Conservation (phyloP, 768 basidiomycete species). For the Arthromyces matolae region DNA sequence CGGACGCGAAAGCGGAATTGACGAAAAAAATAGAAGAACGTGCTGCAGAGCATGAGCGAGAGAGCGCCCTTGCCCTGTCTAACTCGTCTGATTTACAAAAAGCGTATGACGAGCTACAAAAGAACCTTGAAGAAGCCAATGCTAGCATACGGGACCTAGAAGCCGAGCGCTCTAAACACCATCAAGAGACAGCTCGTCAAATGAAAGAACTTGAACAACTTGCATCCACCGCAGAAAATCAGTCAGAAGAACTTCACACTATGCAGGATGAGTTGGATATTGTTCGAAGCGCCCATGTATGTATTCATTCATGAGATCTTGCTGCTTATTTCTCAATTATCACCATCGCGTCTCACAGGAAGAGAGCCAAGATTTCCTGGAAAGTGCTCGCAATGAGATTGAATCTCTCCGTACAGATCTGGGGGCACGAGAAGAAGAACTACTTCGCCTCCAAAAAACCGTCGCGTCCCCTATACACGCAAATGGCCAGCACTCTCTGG, state of each 20-base stretch:
- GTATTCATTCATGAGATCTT: constrained; percentile 7
- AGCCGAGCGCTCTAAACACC: constrained; percentile 56
- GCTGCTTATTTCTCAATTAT: background rate
- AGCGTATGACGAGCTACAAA: constrained; percentile 58
- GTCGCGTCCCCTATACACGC: constrained; percentile 38
- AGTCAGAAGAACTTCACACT: constrained; percentile 50
- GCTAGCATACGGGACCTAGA: constrained; percentile 58
- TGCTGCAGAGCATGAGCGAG: constrained; percentile 48
- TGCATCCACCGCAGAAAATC: constrained; percentile 37
- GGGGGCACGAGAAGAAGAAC: constrained; percentile 59
- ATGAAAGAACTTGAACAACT: constrained; percentile 59
- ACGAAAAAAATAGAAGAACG: constrained; percentile 43
- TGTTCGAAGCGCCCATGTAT: constrained; percentile 34
- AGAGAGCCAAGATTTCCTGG: constrained; percentile 62
- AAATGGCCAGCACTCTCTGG: constrained; percentile 49
- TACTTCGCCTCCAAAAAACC: constrained; percentile 52
- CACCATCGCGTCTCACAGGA: constrained; percentile 30
- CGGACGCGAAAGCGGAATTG: constrained; percentile 44
- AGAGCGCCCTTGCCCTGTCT: constrained; percentile 43
- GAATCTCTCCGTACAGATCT: constrained; percentile 67
- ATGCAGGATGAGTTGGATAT: constrained; percentile 54
- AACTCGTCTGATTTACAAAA: constrained; percentile 58
- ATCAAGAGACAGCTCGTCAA: constrained; percentile 51
- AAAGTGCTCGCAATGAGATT: constrained; percentile 63
- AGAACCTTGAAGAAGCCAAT: constrained; percentile 53